Conservation (phyloP, 2,329 filamentous ascomycete genomes). For the Penicillium brevicompactum region DNA sequence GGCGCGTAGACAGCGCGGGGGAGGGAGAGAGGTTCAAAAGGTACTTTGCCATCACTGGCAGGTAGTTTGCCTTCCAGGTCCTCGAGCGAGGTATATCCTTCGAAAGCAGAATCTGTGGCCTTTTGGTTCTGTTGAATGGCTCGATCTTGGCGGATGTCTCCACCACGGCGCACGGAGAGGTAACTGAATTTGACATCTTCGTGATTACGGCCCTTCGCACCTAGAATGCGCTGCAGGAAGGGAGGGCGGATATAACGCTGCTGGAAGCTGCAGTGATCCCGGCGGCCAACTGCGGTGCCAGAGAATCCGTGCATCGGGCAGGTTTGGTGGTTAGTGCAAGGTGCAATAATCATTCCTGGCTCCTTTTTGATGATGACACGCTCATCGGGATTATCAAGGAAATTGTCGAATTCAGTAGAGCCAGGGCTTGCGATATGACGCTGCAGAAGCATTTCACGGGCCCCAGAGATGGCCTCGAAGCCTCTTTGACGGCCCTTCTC, state of each 20-base stretch:
- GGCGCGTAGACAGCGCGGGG: conserved; percentile 78
- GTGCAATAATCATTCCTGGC: conserved; percentile 63
- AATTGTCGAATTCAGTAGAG: conserved; percentile 45
- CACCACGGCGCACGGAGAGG: conserved; percentile 78
- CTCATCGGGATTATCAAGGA: conserved; percentile 35
- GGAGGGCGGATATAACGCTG: conserved; percentile 84
- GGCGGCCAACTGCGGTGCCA: conserved; percentile 71
- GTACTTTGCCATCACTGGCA: conserved; percentile 9
- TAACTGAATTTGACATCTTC: conserved; percentile 93
- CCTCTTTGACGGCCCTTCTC: conserved; percentile 91
- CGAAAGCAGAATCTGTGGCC: conserved; percentile 68
- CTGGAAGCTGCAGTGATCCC: conserved; percentile 87
- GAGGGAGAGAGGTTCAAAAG: conserved; percentile 64
- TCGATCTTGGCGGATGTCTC: conserved; percentile 54
- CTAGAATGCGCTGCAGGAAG: conserved; percentile 77
- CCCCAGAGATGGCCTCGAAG: conserved; percentile 87
- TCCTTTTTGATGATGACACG: conserved; percentile 49
- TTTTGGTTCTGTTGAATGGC: conserved; percentile 54
- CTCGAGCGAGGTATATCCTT: conserved; percentile 62
- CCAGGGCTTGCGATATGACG: conserved; percentile 68
- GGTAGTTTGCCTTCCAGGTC: conserved; percentile 30
- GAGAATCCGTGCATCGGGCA: conserved; percentile 86
- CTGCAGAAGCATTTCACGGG: conserved; percentile 75
- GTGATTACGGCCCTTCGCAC: conserved; percentile 70
- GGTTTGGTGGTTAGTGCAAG: conserved; percentile 81